phyloP scores from a whole-genome alignment of 306 rosid genomes.

The apple (Malus domestica) region ASM211411v1 NC_041797.1:31741501-31742000 shows the following conservation, averaged over 20 bases:
- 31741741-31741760: not conserved
- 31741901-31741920: not conserved
- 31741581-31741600: not conserved
- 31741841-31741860: not conserved
- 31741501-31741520: conserved; percentile 28
- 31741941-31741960: not conserved
- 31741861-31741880: not conserved
- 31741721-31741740: not conserved
- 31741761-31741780: not conserved
- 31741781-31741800: conserved; percentile 27
- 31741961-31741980: not conserved
- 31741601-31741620: not conserved
- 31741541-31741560: conserved; percentile 32
- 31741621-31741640: not conserved
- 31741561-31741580: not conserved
- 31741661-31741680: not conserved
- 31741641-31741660: not conserved
- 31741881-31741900: not conserved
- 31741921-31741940: not conserved
- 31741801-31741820: conserved; percentile 29
- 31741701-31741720: not conserved
- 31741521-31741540: conserved; percentile 30
- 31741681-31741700: not conserved
- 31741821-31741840: not conserved
- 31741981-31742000: not conserved